These are phyloP conservation scores for Fusarium veterinarium DNA, from an alignment of 2,329 filamentous ascomycete genomes.

Conservation along the genomic window DNA sequence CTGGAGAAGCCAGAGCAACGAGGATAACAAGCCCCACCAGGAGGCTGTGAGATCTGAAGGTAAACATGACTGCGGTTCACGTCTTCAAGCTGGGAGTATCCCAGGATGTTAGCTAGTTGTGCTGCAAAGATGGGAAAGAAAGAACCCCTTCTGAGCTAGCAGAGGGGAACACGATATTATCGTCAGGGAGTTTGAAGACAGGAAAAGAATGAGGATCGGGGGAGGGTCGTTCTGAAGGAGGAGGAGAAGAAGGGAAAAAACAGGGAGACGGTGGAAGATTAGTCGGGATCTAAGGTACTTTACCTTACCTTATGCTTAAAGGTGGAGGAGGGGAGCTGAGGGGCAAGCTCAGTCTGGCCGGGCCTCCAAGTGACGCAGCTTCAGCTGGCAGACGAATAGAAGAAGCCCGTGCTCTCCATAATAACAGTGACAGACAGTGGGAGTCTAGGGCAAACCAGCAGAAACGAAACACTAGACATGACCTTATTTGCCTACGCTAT, in stretches of 20 bases:
- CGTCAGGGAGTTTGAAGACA: conserved; percentile 1
- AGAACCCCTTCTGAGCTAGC: conserved; percentile 37
- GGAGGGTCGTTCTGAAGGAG: conserved; percentile 4
- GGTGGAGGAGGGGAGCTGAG: conserved; percentile 42
- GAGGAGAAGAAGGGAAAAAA: conserved; percentile 16
- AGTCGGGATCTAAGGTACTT: conserved; percentile 2
- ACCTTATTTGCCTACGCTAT: conserved; percentile 15
- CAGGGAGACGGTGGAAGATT: conserved; percentile 28
- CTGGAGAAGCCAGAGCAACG: conserved; percentile 74
- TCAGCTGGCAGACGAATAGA: conserved; percentile 33
- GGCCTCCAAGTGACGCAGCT: conserved; percentile 41
- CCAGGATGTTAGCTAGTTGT: conserved; percentile 16
- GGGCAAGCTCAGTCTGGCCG: conserved; percentile 25
- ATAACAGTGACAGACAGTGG: conserved; percentile 19
- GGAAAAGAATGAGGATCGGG: neutral
- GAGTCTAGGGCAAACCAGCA: conserved; percentile 22
- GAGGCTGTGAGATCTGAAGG: conserved; percentile 60
- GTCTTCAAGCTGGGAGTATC: conserved; percentile 34
- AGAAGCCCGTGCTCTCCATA: conserved; percentile 13
- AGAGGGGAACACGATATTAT: conserved; percentile 19
- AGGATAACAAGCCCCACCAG: conserved; percentile 69
- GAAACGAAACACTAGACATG: conserved; percentile 31
- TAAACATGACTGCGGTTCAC: conserved; percentile 56
- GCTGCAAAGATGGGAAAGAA: conserved; percentile 10
- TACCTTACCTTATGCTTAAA: conserved; percentile 5